Conservation (phyloP, 192 early-diverging fungal species). For the Entomortierella parvispora region DNA sequence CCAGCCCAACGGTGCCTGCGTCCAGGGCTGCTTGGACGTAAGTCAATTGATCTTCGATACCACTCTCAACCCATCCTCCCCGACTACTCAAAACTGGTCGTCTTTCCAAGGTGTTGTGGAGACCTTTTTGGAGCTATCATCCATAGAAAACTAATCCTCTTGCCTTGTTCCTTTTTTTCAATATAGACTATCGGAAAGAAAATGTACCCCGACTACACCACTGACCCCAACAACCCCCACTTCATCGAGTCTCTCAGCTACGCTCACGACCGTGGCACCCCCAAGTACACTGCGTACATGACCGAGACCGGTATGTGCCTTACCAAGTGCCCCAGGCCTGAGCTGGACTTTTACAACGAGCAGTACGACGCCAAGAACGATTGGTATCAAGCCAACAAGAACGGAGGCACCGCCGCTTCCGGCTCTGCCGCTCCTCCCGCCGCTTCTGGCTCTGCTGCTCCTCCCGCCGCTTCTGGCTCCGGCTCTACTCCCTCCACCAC, state of each 20-base stretch:
- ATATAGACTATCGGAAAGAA: slow-evolving; percentile 20
- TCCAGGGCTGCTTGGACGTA: slow-evolving; percentile 22
- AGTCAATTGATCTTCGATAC: slow-evolving; percentile 1
- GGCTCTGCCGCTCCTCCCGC: not conserved
- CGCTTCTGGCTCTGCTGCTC: too few relatives aligned
- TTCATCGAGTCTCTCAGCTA: slow-evolving; percentile 18
- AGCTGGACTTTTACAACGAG: slow-evolving; percentile 14
- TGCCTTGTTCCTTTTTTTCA: not conserved
- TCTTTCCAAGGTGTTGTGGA: too few relatives aligned
- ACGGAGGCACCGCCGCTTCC: not conserved
- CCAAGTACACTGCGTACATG: slow-evolving; percentile 26
- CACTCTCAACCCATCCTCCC: too few relatives aligned
- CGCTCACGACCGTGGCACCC: slow-evolving; percentile 23
- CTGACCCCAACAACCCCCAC: slow-evolving; percentile 17
- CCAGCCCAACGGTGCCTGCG: slow-evolving; percentile 19
- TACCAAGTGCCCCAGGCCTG: not conserved
- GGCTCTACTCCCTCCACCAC: not conserved
- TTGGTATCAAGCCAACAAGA: slow-evolving; percentile 13
- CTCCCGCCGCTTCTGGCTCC: too few relatives aligned
- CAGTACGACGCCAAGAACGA: slow-evolving; percentile 22
- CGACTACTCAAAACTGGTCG: too few relatives aligned
- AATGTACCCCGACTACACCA: slow-evolving; percentile 24
- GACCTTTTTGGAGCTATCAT: too few relatives aligned
- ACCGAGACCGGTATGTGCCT: slow-evolving; percentile 22
- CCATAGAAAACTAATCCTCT: not conserved